A percentile compares a stretch with the other conserved stretches of the same genome.
These are phyloP conservation scores for Rosellinia necatrix DNA, from an alignment of 2,329 filamentous ascomycete genomes.

Conservation along the genomic window DNA sequence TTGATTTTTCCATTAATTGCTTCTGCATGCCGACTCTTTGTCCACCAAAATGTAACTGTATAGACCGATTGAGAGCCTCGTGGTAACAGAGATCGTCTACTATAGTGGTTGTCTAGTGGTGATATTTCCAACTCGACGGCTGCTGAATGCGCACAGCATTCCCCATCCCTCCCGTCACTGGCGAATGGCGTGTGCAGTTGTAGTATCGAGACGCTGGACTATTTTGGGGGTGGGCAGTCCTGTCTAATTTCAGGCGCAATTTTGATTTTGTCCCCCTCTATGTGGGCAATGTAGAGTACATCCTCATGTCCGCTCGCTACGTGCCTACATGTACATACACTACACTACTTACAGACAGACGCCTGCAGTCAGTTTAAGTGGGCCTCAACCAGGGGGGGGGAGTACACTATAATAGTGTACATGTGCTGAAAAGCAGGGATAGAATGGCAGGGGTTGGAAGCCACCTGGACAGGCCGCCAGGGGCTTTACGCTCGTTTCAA, in stretches of 20 bases:
- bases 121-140: conserved; percentile 1
- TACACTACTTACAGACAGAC: too few relatives aligned
- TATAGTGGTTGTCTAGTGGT: conserved; percentile 3
- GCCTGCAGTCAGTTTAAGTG: conserved; percentile 11
- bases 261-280: conserved; percentile 30
- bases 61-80: background rate
- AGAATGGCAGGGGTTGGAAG: conserved; percentile 9
- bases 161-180: conserved; percentile 5
- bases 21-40: background rate
- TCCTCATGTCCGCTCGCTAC: conserved; percentile 1
- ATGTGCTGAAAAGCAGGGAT: conserved; percentile 28
- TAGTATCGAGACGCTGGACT: conserved; percentile 21
- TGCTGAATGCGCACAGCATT: conserved; percentile 9
- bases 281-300: conserved; percentile 36
- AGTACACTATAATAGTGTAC: conserved; percentile 10
- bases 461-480: conserved; percentile 24
- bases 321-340: background rate
- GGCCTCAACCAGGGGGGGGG: background rate
- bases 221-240: conserved; percentile 36
- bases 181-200: conserved; percentile 20
- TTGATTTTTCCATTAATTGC: background rate
- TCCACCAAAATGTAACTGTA: background rate
- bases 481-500: conserved; percentile 43
- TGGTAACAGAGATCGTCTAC: background rate
- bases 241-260: conserved; percentile 38